phyloP scores from a whole-genome alignment of 2,329 filamentous ascomycete species.

The Sporothrix variecibatus region DNA sequence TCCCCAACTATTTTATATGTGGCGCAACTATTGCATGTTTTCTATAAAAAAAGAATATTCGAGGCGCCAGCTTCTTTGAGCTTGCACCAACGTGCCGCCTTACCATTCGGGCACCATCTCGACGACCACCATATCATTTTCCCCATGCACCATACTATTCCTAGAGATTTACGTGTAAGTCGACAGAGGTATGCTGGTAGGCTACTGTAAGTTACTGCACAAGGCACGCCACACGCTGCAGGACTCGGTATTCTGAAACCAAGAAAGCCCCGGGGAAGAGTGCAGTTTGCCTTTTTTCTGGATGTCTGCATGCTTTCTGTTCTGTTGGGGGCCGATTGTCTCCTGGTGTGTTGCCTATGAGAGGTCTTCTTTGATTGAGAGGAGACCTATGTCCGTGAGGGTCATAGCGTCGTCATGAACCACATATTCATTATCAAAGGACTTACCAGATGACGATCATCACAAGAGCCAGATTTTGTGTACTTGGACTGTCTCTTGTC shows the following conservation, averaged over 20 bases:
- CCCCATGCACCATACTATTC: background rate
- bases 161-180: background rate
- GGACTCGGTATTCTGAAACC: constrained; percentile 16
- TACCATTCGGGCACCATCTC: background rate
- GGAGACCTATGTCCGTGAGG: too few species aligned
- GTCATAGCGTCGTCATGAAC: background rate
- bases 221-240: constrained; percentile 8
- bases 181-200: too few species aligned
- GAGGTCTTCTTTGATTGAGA: too few species aligned
- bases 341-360: background rate
- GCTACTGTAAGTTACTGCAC: background rate
- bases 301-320: background rate
- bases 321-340: background rate
- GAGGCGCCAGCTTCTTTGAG: background rate
- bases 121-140: background rate
- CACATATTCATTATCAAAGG: background rate
- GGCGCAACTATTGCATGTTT: background rate
- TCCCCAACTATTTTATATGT: background rate
- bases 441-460: background rate
- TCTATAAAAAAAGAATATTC: background rate
- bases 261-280: background rate
- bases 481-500: background rate
- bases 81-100: background rate
- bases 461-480: background rate
- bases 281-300: too few species aligned